Evolutionary conservation across 371 early-diverging fungal genomes (phyloP).

Genomic region (Mortierella polycephala): DNA sequence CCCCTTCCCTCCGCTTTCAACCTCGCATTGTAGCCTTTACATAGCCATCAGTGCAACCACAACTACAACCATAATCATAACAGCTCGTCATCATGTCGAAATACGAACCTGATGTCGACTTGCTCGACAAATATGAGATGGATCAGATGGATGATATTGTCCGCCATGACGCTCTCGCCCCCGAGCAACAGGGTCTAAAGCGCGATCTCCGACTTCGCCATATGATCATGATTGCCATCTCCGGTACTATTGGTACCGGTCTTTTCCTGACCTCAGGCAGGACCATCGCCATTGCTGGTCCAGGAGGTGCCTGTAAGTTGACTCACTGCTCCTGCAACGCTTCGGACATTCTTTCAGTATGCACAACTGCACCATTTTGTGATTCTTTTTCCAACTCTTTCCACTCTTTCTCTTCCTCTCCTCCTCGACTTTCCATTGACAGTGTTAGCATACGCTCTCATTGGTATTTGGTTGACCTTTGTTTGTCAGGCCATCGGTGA

Average conservation of each 20-base stretch:
- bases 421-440: conserved; percentile 3
- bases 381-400: conserved; percentile 1
- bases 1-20: too few species aligned
- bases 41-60: too few species aligned
- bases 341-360: background rate
- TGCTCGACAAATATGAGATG: conserved; percentile 34
- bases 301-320: conserved; percentile 71
- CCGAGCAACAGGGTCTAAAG: conserved; percentile 57
- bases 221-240: conserved; percentile 84
- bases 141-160: conserved; percentile 37
- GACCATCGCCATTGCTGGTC: conserved; percentile 81
- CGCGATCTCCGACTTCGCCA: conserved; percentile 75
- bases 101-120: conserved; percentile 10
- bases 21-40: too few species aligned
- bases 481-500: conserved; percentile 88
- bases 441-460: conserved; percentile 73
- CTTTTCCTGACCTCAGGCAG: conserved; percentile 86
- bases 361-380: background rate
- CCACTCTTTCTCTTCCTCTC: background rate
- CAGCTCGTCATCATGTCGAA: conserved; percentile 23
- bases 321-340: background rate
- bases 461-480: conserved; percentile 83
- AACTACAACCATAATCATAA: background rate
- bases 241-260: conserved; percentile 88
- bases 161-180: conserved; percentile 3